Percentiles rank a stretch among this genome's conserved stretches.
Evolutionary conservation across 208 protist species (phyloP).

Genomic region (Crithidia expoeki): DNA sequence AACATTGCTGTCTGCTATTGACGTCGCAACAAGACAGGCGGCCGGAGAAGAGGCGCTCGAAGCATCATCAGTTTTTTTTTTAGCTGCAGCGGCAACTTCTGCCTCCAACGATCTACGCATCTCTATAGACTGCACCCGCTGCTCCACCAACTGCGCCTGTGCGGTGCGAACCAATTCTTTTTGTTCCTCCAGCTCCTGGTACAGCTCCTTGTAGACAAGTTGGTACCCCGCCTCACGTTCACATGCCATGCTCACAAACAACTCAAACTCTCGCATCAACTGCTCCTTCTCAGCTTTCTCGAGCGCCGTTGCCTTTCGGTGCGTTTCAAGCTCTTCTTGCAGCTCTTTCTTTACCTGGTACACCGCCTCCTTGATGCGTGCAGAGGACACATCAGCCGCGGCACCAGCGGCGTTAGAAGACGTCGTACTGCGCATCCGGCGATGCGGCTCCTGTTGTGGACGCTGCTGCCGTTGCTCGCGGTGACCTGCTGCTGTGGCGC

Average conservation of each 20-base stretch:
- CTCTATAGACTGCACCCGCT: conserved; percentile 23
- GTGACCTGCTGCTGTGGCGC: conserved; percentile 10
- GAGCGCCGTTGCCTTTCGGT: conserved; percentile 23
- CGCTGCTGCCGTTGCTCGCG: neutral
- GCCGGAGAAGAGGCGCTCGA: neutral
- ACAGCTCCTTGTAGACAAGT: conserved; percentile 48
- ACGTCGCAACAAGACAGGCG: neutral
- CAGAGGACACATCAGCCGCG: conserved; percentile 16
- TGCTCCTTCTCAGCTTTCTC: conserved; percentile 31
- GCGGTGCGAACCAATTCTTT: conserved; percentile 32
- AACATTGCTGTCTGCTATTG: neutral
- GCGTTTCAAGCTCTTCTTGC: conserved; percentile 22
- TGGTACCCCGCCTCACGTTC: conserved; percentile 79
- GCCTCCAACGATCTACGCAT: conserved; percentile 18
- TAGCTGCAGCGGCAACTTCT: neutral
- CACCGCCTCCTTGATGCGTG: conserved; percentile 25
- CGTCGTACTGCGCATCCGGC: neutral
- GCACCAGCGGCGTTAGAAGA: neutral
- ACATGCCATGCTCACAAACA: conserved; percentile 61
- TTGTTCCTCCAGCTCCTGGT: conserved; percentile 58
- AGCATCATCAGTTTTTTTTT: neutral
- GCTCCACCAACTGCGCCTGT: conserved; percentile 45
- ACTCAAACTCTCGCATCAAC: conserved; percentile 63
- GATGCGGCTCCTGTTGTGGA: neutral
- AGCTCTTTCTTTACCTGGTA: conserved; percentile 36